Conservation (phyloP, 1,139 yeast genomes). For the Lodderomyces oxycetoniae region DNA sequence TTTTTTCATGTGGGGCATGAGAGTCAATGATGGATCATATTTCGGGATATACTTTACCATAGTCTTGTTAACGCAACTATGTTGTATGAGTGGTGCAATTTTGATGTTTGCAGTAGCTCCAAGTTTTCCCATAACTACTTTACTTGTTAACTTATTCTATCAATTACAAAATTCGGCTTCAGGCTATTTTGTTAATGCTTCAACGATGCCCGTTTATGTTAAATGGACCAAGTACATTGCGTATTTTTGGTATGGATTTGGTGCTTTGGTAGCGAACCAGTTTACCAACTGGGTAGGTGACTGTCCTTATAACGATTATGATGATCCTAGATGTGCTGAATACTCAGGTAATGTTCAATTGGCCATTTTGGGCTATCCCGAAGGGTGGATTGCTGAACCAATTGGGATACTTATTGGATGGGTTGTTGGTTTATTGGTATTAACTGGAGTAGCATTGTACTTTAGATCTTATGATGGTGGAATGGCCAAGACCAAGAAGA, state of each 20-base stretch:
- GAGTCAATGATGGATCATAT: conserved; percentile 22
- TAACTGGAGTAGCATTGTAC: conserved; percentile 45
- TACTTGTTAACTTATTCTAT: conserved; percentile 58
- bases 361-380: conserved; percentile 54
- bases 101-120: conserved; percentile 55
- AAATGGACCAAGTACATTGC: conserved; percentile 78
- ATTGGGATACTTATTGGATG: conserved; percentile 57
- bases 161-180: conserved; percentile 75
- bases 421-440: conserved; percentile 49
- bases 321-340: conserved; percentile 28
- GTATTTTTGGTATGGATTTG: conserved; percentile 75
- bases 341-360: conserved; percentile 55
- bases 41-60: conserved; percentile 65
- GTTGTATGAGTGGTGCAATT: conserved; percentile 54
- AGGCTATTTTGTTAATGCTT: conserved; percentile 75
- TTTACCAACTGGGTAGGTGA: conserved; percentile 57
- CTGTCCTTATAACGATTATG: conserved; percentile 41
- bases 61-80: conserved; percentile 50
- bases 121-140: conserved; percentile 62
- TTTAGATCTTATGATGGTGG: conserved; percentile 50
- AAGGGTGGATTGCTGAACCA: conserved; percentile 66
- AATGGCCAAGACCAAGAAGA: conserved; percentile 42
- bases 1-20: conserved; percentile 75
- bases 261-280: conserved; percentile 62
- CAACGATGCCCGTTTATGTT: conserved; percentile 77